Conservation (phyloP, 352 stramenopile genomes). For the Phytopythium boreale region DNA sequence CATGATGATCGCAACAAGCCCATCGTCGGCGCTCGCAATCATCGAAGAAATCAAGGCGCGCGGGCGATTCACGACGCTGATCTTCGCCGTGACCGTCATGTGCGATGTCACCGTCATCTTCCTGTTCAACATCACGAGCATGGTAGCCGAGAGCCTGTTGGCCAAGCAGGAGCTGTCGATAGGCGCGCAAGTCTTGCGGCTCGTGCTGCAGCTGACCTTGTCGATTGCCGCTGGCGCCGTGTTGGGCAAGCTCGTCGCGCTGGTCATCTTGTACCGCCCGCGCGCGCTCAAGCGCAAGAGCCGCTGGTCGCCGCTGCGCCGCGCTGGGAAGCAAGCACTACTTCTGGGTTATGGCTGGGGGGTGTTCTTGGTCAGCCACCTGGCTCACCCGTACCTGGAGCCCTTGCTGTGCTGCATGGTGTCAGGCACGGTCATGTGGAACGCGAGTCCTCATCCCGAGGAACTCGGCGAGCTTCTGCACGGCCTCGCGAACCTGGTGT, state of each 20-base stretch:
- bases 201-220: constrained; percentile 42
- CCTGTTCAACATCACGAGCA: constrained; percentile 71
- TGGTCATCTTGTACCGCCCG: constrained; percentile 53
- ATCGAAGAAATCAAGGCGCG: constrained; percentile 66
- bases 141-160: constrained; percentile 63
- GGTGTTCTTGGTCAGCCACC: constrained; percentile 57
- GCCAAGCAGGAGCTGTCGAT: constrained; percentile 43
- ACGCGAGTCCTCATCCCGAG: constrained; percentile 48
- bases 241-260: constrained; percentile 50
- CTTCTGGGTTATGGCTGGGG: constrained; percentile 61
- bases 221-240: constrained; percentile 48
- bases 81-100: constrained; percentile 69
- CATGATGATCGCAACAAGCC: constrained; percentile 72
- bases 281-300: constrained; percentile 53
- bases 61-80: constrained; percentile 64
- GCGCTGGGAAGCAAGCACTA: constrained; percentile 44
- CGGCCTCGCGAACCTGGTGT: constrained; percentile 52
- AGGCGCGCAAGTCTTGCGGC: constrained; percentile 16
- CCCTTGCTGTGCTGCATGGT: constrained; percentile 71
- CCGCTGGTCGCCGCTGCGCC: constrained; percentile 19
- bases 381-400: constrained; percentile 61
- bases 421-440: constrained; percentile 62
- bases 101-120: constrained; percentile 71
- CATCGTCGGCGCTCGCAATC: constrained; percentile 60
- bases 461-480: constrained; percentile 53